Percentiles rank a stretch among this genome's conserved stretches.
Conservation (phyloP, 495 filamentous ascomycete genomes). For the Tuber aestivum region DNA sequence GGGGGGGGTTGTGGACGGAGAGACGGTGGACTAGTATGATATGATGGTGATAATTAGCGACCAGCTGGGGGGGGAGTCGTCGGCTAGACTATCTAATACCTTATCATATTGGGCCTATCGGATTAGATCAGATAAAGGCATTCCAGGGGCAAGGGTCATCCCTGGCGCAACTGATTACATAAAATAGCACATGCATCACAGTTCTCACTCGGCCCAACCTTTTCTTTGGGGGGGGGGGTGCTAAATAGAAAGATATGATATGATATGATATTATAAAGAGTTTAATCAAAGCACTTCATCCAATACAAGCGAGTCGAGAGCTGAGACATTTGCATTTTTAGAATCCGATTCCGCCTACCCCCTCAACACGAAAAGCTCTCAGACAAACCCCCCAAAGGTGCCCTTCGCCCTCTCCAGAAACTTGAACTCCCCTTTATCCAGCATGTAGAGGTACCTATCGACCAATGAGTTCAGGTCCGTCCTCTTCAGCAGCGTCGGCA, state of each 20-base stretch:
- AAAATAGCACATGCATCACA: background rate
- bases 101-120: background rate
- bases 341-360: background rate
- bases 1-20: background rate
- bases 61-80: background rate
- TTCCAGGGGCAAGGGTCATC: background rate
- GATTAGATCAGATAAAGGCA: background rate
- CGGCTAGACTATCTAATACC: background rate
- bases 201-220: background rate
- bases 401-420: background rate
- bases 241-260: background rate
- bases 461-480: background rate
- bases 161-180: background rate
- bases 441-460: background rate
- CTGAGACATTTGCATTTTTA: background rate
- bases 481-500: background rate
- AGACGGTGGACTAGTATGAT: background rate
- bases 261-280: background rate
- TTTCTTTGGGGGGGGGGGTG: background rate
- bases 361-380: background rate
- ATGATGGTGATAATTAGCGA: background rate
- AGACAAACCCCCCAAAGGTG: background rate
- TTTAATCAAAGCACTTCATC: background rate
- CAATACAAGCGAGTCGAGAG: background rate
- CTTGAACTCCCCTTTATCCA: background rate